Base-by-base conservation (phyloP, 441 rosid species). In the Aquilaria agallochum region DNA sequence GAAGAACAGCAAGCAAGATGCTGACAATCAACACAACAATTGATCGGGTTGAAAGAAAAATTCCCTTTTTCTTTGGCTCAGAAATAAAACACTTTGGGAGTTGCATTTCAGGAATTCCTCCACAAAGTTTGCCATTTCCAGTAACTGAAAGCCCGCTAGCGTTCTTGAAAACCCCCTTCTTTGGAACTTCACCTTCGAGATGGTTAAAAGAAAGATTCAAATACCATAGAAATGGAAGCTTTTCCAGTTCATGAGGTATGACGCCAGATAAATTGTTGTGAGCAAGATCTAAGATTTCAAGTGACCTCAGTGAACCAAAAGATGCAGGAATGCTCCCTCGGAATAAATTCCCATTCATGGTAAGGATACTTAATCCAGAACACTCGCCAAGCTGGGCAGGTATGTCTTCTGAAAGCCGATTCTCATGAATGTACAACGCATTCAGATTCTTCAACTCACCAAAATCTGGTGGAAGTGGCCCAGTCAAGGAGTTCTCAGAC, bases 271-370 rank as follows among this genome's bases (percentile, higher is more conserved):
- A 50, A 2, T 53, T 30, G 58, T 62, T 62, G 1, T 30, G 14
- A 31, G 66, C 40, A 58, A 62, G 66, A 40, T 62, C 66, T 31
- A 62, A 52, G 15, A 6, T 51, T 36, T 62, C 66, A 1, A 62
- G 53, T 3, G 31, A 57, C 52, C 32, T 62, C 51, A 62, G 46
- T 31, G 53, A 52, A 50, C 13, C 52, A 4, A 53, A 31, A 53
- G 66, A 62, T 52, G 53, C 32, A 40, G 66, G 66, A 52, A 62
- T 62, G 52, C 51, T 31, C 9, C 66, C 66, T n/a, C 40, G 58
- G 47, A 62, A 62, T 1, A 2, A 53, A 42, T 62, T 62, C 14
- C 50, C 44, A 44, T 57, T 31, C 58, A 62, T 52, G 30, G 31
- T 3, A 31, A 62, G 54, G 15, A 31, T 30, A 56, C 53, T 52